These are phyloP conservation scores for Syzygium aromaticum DNA, from an alignment of 345 rosid species.

Conservation along the genomic window DNA sequence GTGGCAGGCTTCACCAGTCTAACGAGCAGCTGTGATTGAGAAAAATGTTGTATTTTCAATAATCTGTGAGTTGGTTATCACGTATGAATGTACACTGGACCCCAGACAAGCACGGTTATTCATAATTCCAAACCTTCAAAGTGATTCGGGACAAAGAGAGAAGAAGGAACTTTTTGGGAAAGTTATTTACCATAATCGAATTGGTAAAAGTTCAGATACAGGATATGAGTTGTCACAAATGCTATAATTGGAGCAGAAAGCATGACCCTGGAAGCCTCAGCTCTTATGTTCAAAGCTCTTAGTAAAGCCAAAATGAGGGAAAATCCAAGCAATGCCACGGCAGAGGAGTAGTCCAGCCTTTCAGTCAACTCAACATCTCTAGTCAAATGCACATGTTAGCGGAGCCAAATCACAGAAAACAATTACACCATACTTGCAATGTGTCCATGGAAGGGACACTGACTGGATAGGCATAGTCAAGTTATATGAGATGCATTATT, in stretches of 20 bases:
- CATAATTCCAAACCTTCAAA: background rate
- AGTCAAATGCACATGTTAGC: background rate
- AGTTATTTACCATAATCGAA: conserved; percentile 59
- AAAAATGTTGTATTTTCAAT: background rate
- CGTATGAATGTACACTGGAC: background rate
- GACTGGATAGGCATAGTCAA: background rate
- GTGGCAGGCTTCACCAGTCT: background rate
- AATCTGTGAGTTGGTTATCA: background rate
- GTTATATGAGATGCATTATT: background rate
- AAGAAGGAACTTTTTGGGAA: background rate
- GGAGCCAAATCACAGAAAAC: background rate
- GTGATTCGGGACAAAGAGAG: background rate
- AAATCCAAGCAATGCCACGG: conserved; percentile 62
- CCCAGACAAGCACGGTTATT: background rate
- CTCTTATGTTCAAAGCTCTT: conserved; percentile 56
- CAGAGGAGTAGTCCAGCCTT: conserved; percentile 74
- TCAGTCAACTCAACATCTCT: conserved; percentile 82
- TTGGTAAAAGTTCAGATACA: conserved; percentile 68
- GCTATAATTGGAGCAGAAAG: conserved; percentile 73
- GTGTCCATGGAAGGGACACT: background rate
- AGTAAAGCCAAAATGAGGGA: conserved; percentile 55
- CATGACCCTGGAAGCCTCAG: conserved; percentile 79
- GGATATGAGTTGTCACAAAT: conserved; percentile 67
- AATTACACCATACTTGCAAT: background rate
- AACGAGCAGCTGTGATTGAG: background rate